phyloP scores from a whole-genome alignment of 495 filamentous ascomycete species.

The Aspergillus egyptiacus region DNA sequence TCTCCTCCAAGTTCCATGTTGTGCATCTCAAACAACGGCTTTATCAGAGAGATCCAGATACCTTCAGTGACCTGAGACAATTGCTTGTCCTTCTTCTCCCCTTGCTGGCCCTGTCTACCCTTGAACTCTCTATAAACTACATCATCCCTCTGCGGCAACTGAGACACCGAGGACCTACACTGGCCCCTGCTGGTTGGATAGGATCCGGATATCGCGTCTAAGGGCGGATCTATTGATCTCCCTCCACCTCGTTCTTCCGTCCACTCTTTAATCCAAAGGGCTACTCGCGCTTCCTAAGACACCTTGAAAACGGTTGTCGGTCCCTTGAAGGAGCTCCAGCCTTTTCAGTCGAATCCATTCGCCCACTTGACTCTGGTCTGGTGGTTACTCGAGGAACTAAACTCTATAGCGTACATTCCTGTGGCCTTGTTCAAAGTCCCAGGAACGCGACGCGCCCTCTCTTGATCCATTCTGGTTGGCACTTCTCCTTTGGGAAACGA shows the following conservation, averaged over 20 bases:
- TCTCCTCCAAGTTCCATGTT: slow-evolving; percentile 3
- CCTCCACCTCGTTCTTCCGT: slow-evolving; percentile 8
- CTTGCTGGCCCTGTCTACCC: slow-evolving; percentile 25
- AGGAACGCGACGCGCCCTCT: slow-evolving; percentile 39
- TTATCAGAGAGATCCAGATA: neutral
- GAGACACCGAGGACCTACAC: slow-evolving; percentile 22
- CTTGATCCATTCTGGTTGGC: slow-evolving; percentile 20
- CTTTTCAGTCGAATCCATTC: too few species aligned
- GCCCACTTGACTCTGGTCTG: too few species aligned
- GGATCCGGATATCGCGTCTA: slow-evolving; percentile 19
- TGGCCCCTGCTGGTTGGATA: slow-evolving; percentile 9
- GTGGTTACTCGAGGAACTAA: slow-evolving; percentile 33
- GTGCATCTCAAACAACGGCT: slow-evolving; percentile 3
- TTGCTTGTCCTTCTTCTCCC: slow-evolving; percentile 19
- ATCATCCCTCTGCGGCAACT: slow-evolving; percentile 27
- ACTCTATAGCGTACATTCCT: slow-evolving; percentile 42
- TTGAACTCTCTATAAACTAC: slow-evolving; percentile 20
- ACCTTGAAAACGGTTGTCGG: too few species aligned
- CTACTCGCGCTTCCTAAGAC: slow-evolving; percentile 23
- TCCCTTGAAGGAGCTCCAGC: slow-evolving; percentile 1
- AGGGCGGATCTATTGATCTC: slow-evolving; percentile 18
- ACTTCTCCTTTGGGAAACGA: slow-evolving; percentile 20
- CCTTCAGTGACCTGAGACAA: slow-evolving; percentile 18
- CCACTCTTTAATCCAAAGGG: slow-evolving; percentile 19
- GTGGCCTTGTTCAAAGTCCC: slow-evolving; percentile 36